Percentiles rank a stretch among this genome's conserved stretches.
Evolutionary conservation across 345 rosid genomes (phyloP).

Genomic region (Citrus medica): DNA sequence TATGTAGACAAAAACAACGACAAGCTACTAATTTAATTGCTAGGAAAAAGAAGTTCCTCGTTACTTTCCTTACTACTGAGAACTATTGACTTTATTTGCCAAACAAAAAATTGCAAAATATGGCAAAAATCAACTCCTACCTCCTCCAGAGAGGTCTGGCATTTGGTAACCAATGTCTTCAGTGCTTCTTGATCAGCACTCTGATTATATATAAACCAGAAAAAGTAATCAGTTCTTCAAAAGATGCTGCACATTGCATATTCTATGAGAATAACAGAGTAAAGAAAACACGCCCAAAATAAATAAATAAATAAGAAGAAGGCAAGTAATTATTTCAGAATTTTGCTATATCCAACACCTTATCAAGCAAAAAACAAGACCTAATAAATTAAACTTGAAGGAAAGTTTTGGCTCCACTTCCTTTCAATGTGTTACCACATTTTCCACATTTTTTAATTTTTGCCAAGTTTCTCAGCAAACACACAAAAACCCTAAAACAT

Average conservation of each 20-base stretch:
- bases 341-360: too few relatives aligned
- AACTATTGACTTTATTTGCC: not conserved
- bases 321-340: too few relatives aligned
- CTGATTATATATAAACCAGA: constrained; percentile 29
- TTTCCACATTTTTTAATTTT: too few relatives aligned
- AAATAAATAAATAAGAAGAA: not conserved
- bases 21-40: not conserved
- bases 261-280: not conserved
- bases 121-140: constrained; percentile 15
- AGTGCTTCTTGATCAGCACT: constrained; percentile 64
- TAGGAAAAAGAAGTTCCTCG: not conserved
- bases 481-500: too few relatives aligned
- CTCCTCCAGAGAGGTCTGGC: constrained; percentile 31
- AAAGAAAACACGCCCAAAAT: not conserved
- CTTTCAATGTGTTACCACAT: too few relatives aligned
- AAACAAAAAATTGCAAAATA: not conserved
- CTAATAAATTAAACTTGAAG: too few relatives aligned
- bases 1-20: not conserved
- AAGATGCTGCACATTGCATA: not conserved
- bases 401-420: too few relatives aligned
- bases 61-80: not conserved
- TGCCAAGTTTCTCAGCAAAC: too few relatives aligned
- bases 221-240: not conserved
- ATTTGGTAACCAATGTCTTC: constrained; percentile 38
- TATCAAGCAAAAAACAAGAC: too few relatives aligned